A percentile compares a stretch with the other conserved stretches of the same genome.
phyloP scores from a whole-genome alignment of 495 filamentous ascomycete species.

The Xylaria palmicola region DNA sequence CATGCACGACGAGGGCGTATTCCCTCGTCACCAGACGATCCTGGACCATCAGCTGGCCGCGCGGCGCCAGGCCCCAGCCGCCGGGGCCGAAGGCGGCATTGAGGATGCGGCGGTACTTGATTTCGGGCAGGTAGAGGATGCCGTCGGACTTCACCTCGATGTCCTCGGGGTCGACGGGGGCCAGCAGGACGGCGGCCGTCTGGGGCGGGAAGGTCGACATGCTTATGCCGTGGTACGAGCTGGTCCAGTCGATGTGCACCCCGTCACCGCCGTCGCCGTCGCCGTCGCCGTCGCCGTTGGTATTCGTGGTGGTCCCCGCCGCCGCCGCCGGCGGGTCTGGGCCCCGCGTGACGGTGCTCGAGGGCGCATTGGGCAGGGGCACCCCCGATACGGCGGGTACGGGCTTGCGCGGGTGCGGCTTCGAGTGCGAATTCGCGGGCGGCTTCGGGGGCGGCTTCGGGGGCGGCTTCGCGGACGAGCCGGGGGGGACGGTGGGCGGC shows the following conservation, averaged over 20 bases:
- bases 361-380: slow-evolving; percentile 10
- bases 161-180: slow-evolving; percentile 66
- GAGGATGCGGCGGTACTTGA: slow-evolving; percentile 93
- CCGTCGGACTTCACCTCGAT: slow-evolving; percentile 97
- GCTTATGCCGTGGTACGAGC: slow-evolving; percentile 86
- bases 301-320: not conserved
- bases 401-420: slow-evolving; percentile 13
- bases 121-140: slow-evolving; percentile 94
- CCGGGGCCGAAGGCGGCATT: slow-evolving; percentile 93
- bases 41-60: slow-evolving; percentile 88
- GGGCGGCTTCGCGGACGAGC: not conserved
- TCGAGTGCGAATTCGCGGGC: not conserved
- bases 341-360: too few species aligned
- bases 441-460: not conserved
- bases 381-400: slow-evolving; percentile 21
- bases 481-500: not conserved
- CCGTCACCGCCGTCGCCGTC: not conserved
- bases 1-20: slow-evolving; percentile 88
- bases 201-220: slow-evolving; percentile 74
- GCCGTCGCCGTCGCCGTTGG: not conserved
- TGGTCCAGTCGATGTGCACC: slow-evolving; percentile 79
- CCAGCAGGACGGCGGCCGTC: slow-evolving; percentile 67
- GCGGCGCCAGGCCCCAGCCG: slow-evolving; percentile 88
- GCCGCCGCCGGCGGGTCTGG: too few species aligned
- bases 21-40: slow-evolving; percentile 87